Evolutionary conservation across 2,329 filamentous ascomycete genomes (phyloP).

Genomic region (Delphinella strobiligena): DNA sequence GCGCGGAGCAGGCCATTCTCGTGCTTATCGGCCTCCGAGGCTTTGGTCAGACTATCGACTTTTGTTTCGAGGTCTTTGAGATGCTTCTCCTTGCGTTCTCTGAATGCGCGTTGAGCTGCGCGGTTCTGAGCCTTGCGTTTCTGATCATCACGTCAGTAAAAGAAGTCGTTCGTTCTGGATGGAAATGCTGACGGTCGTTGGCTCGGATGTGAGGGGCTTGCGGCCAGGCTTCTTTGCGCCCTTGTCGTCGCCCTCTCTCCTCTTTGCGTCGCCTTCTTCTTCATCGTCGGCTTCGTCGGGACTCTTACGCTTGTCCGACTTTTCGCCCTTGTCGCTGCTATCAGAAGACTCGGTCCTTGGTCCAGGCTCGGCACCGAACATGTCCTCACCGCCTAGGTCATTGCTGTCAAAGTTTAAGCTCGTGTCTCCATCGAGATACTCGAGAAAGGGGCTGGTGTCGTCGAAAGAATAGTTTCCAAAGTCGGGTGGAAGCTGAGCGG

Average conservation of each 20-base stretch:
- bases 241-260: conserved; percentile 74
- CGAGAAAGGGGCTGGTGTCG: conserved; percentile 58
- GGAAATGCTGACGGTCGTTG: conserved; percentile 69
- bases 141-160: too few species aligned
- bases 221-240: conserved; percentile 88
- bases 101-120: conserved; percentile 83
- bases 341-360: conserved; percentile 19
- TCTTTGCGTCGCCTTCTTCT: conserved; percentile 56
- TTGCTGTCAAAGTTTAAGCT: conserved; percentile 64
- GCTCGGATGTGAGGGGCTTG: conserved; percentile 90
- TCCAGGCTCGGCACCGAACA: conserved; percentile 67
- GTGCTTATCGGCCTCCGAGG: conserved; percentile 67
- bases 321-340: conserved; percentile 27
- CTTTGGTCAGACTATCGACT: conserved; percentile 59
- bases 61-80: conserved; percentile 70
- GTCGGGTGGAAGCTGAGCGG: conserved; percentile 2
- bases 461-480: conserved; percentile 17
- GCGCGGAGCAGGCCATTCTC: conserved; percentile 75
- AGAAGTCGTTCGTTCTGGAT: not conserved
- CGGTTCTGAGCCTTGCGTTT: conserved; percentile 94
- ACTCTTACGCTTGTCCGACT: conserved; percentile 60
- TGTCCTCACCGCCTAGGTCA: conserved; percentile 42
- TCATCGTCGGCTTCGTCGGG: conserved; percentile 53
- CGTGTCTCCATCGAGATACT: conserved; percentile 66
- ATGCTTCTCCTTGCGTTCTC: conserved; percentile 89